A percentile compares a stretch with the other conserved stretches of the same genome.
Evolutionary conservation across 805 yeast genomes (phyloP).

Genomic region (Candida ovalis): DNA sequence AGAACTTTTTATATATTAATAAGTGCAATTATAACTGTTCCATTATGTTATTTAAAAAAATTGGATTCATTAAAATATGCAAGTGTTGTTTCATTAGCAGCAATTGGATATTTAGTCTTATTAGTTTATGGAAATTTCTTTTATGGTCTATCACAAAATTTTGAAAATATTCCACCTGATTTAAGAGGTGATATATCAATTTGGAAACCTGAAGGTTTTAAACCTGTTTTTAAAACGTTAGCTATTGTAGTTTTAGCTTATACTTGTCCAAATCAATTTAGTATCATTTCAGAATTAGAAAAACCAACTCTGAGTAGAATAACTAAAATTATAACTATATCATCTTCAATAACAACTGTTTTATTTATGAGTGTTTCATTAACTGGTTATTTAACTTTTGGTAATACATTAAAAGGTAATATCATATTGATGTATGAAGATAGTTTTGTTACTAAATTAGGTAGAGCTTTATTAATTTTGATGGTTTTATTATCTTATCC

Average conservation of each 20-base stretch:
- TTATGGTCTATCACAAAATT: slow-evolving; percentile 18
- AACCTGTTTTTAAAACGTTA: slow-evolving; percentile 55
- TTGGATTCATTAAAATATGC: slow-evolving; percentile 70
- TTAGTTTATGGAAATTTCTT: slow-evolving; percentile 51
- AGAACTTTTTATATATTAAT: slow-evolving; percentile 53
- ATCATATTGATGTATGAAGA: slow-evolving; percentile 64
- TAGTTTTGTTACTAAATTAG: slow-evolving; percentile 45
- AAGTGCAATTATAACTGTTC: slow-evolving; percentile 52
- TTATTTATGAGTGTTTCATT: slow-evolving; percentile 65
- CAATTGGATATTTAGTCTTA: slow-evolving; percentile 59
- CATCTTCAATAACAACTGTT: slow-evolving; percentile 51
- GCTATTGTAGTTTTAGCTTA: slow-evolving; percentile 76
- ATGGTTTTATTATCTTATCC: slow-evolving; percentile 80
- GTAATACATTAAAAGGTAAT: slow-evolving; percentile 61
- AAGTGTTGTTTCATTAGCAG: slow-evolving; percentile 62
- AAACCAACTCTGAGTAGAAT: slow-evolving; percentile 50
- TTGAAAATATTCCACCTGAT: slow-evolving; percentile 40
- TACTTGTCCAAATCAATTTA: slow-evolving; percentile 79
- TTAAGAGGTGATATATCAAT: slow-evolving; percentile 42
- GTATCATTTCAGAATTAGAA: slow-evolving; percentile 67
- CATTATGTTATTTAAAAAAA: slow-evolving; percentile 57
- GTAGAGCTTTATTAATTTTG: slow-evolving; percentile 58
- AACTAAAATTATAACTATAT: slow-evolving; percentile 37
- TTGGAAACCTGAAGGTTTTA: slow-evolving; percentile 38
- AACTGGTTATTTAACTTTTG: slow-evolving; percentile 71